phyloP scores from a whole-genome alignment of 495 filamentous ascomycete genomes.

The Arthonia radiata region DNA sequence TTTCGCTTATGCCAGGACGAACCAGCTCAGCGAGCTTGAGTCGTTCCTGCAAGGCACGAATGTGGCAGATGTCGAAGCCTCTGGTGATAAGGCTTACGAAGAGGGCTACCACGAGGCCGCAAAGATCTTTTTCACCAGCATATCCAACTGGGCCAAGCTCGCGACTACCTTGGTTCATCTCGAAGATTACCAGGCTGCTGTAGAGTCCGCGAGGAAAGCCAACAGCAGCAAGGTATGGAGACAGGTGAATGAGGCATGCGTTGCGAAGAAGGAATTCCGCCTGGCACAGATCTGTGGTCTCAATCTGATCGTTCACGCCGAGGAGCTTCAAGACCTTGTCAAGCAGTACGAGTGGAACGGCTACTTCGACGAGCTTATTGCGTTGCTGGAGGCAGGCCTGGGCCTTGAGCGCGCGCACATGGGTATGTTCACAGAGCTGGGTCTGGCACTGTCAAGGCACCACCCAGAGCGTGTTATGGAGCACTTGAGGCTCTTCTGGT shows the following conservation, averaged over 20 bases:
- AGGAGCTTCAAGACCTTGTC: slow-evolving; percentile 81
- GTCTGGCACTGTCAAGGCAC: slow-evolving; percentile 87
- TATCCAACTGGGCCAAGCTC: slow-evolving; percentile 99
- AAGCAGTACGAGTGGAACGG: slow-evolving; percentile 92
- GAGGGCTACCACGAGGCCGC: slow-evolving; percentile 89
- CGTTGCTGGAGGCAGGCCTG: slow-evolving; percentile 80
- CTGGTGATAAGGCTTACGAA: slow-evolving; percentile 90
- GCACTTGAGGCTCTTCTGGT: slow-evolving; percentile 97
- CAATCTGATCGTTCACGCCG: slow-evolving; percentile 94
- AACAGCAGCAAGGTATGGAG: slow-evolving; percentile 99
- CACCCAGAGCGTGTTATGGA: slow-evolving; percentile 95
- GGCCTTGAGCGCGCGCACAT: slow-evolving; percentile 77
- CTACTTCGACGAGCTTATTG: slow-evolving; percentile 95
- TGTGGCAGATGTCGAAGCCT: slow-evolving; percentile 83
- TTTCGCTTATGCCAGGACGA: slow-evolving; percentile 75
- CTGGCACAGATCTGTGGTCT: slow-evolving; percentile 98
- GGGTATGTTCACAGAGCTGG: slow-evolving; percentile 95
- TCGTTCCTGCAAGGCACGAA: slow-evolving; percentile 90
- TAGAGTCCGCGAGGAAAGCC: slow-evolving; percentile 95
- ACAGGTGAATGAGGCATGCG: slow-evolving; percentile 92
- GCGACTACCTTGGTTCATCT: slow-evolving; percentile 92
- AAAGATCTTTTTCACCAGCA: slow-evolving; percentile 96
- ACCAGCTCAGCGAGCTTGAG: slow-evolving; percentile 81
- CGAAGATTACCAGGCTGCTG: slow-evolving; percentile 89
- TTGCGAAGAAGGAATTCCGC: slow-evolving; percentile 96